phyloP scores from a whole-genome alignment of 768 basidiomycete genomes.

The Serendipita sp. region DNA sequence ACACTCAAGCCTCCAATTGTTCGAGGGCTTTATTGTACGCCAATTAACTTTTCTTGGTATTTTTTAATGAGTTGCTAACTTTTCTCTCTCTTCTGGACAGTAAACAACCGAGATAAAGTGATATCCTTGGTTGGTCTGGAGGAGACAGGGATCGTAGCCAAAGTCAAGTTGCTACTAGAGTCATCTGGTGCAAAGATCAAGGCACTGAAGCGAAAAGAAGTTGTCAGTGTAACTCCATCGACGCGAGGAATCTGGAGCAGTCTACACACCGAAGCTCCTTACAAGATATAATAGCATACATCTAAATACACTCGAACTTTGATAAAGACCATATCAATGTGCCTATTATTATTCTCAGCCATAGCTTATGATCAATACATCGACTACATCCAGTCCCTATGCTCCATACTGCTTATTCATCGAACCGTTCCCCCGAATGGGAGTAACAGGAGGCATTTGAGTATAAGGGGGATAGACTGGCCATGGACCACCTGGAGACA shows the following conservation, averaged over 20 bases:
- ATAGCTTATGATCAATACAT: no score
- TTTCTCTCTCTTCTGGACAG: conserved; percentile 25
- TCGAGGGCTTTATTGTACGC: conserved; percentile 67
- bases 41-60: not conserved
- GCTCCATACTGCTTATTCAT: not conserved
- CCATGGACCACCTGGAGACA: not conserved
- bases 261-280: conserved; percentile 61
- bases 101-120: conserved; percentile 79
- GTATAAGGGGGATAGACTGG: not conserved
- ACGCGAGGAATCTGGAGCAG: conserved; percentile 85
- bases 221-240: conserved; percentile 66
- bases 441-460: conserved; percentile 1
- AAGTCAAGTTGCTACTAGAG: conserved; percentile 70
- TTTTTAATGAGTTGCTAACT: conserved; percentile 12
- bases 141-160: conserved; percentile 55
- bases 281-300: conserved; percentile 24
- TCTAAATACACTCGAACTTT: not conserved
- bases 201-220: conserved; percentile 51
- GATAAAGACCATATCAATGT: not conserved
- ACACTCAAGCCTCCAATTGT: conserved; percentile 63
- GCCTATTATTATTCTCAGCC: not conserved
- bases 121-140: conserved; percentile 63
- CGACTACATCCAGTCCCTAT: not conserved
- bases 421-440: not conserved
- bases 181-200: conserved; percentile 78